These are phyloP conservation scores for Stagonosporopsis tanaceti DNA, from an alignment of 2,329 filamentous ascomycete genomes.

Conservation along the genomic window DNA sequence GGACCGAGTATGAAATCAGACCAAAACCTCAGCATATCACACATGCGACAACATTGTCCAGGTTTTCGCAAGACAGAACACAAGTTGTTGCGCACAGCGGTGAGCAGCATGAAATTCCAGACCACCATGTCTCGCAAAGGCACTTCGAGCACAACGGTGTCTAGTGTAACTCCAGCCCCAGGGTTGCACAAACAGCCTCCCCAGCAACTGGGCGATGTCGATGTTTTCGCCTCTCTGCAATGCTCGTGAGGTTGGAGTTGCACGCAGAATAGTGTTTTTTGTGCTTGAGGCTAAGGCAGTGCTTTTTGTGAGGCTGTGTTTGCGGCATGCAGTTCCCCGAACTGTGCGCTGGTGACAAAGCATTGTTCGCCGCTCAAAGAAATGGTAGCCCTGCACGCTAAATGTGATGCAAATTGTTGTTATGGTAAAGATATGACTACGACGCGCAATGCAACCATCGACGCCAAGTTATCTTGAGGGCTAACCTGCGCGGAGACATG, in stretches of 20 bases:
- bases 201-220: slow-evolving; percentile 1
- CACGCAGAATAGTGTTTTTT: background rate
- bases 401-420: background rate
- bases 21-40: background rate
- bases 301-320: background rate
- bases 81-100: background rate
- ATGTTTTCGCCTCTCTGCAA: background rate
- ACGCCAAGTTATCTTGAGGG: background rate
- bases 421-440: background rate
- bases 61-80: background rate
- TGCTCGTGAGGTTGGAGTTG: slow-evolving; percentile 11
- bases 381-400: background rate
- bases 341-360: background rate
- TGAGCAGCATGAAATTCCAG: slow-evolving; percentile 1
- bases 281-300: background rate
- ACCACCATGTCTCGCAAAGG: slow-evolving; percentile 1
- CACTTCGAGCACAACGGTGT: slow-evolving; percentile 6
- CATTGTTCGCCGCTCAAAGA: slow-evolving; percentile 3
- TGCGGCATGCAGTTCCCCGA: background rate
- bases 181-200: slow-evolving; percentile 10
- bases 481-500: slow-evolving; percentile 6
- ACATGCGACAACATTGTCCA: background rate
- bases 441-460: background rate
- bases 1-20: background rate
- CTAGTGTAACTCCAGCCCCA: slow-evolving; percentile 16